Evolutionary conservation across 2,329 filamentous ascomycete genomes (phyloP), one percentile per base, ranked within the genome.

Genomic region (Aureobasidium leucospermi): DNA sequence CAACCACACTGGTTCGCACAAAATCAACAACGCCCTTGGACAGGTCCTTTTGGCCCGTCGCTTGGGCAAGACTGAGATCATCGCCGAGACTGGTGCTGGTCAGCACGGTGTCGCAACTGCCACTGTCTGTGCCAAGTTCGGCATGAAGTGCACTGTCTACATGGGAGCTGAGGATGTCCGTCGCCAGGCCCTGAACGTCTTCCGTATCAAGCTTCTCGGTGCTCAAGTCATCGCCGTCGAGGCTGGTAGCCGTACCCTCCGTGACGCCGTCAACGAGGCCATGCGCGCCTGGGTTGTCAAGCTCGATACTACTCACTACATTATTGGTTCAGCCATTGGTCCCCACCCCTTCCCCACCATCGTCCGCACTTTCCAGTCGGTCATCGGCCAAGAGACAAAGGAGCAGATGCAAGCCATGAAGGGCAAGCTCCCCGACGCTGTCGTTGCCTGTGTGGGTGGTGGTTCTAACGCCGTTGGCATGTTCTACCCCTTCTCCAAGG

Each of bases 111-210:
- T 99, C 39, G 94, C 94, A 2, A 97, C 94, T 32, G 94, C 94
- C 1, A 99, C 94, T 0, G 91, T 97, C 28, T 97, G 94, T 69
- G 94, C 94, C 70, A 96, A 96, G 77, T 97, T 99, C 69, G 91
- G 90, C 70, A 93, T 99, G 92, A 88, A 93, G 73, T 99, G 94
- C 73, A 96, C 91, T 32, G 89, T 99, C 59, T 99, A 92, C 77
- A 99, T 99, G 94, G 94, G 94, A 68, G 91, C 92, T 48, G 94
- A 99, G 77, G 94, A 99, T 70, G 94, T 97, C 56, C 88, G 94
- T 61, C 86, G 94, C 67, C 94, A 99, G 74, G 93, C 94, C 1
- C 81, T 99, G 61, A 99, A 99, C 74, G 94, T 99, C 41, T 99
- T 99, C 84, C 88, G 94, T 46, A 99, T 99, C 84, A 94, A 95